Percentiles rank a stretch among this genome's conserved stretches.
phyloP scores from a whole-genome alignment of 139 green algal species.

The Deuterostichococcus epilithicus region DNA sequence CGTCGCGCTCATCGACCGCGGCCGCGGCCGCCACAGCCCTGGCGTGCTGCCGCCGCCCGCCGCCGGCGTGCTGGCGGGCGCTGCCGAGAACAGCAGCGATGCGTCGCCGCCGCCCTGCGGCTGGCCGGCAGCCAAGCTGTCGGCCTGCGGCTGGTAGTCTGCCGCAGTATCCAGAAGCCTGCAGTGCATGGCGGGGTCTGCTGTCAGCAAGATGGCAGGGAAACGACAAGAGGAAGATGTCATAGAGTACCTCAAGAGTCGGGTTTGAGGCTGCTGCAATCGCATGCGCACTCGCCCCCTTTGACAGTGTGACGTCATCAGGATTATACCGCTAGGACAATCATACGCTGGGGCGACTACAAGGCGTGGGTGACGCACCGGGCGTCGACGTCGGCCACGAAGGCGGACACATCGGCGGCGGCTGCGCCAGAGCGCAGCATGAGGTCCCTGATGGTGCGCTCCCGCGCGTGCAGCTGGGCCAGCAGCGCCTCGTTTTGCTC shows the following conservation, averaged over 20 bases:
- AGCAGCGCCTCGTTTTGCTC: constrained; percentile 4
- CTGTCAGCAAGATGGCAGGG: no score
- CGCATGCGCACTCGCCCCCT: no score
- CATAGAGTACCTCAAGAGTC: no score
- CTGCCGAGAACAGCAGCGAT: not conserved
- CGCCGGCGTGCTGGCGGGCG: not conserved
- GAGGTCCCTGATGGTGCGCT: constrained; percentile 1
- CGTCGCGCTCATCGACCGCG: not conserved
- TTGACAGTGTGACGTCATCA: not conserved
- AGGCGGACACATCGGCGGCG: not conserved
- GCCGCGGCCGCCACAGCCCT: not conserved
- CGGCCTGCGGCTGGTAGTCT: not conserved
- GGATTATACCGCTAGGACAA: no score
- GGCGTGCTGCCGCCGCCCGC: not conserved
- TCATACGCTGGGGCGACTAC: no score
- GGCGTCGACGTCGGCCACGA: not conserved
- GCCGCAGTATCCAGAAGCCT: not conserved
- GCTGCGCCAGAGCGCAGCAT: not conserved
- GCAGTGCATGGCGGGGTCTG: no score
- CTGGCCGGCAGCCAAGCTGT: not conserved
- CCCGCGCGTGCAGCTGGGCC: not conserved
- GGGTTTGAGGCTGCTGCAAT: no score
- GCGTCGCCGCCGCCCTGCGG: no score
- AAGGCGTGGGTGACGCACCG: no score
- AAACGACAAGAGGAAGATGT: no score